A percentile compares a stretch with the other conserved stretches of the same genome.
Conservation (phyloP, 306 rosid species). For the Benincasa hispida region DNA sequence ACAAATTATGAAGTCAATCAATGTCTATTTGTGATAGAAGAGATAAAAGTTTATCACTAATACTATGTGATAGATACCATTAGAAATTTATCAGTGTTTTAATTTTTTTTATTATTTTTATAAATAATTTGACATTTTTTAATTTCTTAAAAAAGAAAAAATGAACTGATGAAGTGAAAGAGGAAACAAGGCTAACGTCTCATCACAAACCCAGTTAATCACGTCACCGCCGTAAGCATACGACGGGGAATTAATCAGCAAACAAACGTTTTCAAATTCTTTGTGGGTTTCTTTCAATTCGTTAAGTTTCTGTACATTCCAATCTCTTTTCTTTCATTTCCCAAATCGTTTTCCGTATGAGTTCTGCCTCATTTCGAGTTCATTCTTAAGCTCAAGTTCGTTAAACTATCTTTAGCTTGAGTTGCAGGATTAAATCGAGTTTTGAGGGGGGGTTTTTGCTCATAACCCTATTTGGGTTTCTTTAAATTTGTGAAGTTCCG, state of each 20-base stretch:
- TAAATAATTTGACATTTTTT: too few relatives aligned
- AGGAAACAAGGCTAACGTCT: background rate
- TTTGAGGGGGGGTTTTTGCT: background rate
- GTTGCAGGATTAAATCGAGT: background rate
- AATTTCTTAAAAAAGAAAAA: too few relatives aligned
- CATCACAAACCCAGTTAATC: background rate
- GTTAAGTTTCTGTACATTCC: background rate
- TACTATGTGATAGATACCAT: too few relatives aligned
- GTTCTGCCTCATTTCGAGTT: background rate
- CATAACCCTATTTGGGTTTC: background rate
- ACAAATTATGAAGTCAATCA: too few relatives aligned
- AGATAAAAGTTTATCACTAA: too few relatives aligned
- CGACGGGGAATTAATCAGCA: background rate
- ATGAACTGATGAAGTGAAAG: too few relatives aligned
- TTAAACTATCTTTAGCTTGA: background rate
- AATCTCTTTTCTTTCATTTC: background rate
- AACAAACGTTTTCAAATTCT: background rate
- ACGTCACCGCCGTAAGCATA: background rate
- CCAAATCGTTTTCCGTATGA: background rate
- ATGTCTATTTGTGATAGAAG: too few relatives aligned
- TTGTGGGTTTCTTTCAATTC: background rate
- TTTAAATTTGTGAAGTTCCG: background rate
- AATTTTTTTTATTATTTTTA: too few relatives aligned
- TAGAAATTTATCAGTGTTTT: too few relatives aligned
- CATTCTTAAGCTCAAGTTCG: background rate